Percentiles rank a stretch among this genome's conserved stretches.
phyloP scores from a whole-genome alignment of 805 yeast species.

The Dipodascus albidus region DNA sequence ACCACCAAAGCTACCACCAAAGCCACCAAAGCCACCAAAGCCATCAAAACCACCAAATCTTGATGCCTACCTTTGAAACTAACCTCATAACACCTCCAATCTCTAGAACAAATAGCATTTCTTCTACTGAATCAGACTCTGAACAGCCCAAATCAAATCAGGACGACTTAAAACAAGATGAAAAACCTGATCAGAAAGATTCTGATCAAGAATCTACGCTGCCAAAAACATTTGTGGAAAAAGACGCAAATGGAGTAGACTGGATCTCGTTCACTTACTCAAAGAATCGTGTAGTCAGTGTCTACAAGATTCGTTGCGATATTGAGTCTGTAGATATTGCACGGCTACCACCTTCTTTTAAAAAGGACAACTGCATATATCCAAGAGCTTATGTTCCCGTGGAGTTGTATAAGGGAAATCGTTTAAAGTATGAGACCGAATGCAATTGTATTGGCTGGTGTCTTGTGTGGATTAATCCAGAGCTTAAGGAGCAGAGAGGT shows the following conservation, averaged over 20 bases:
- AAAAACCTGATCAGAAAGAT: too few relatives aligned
- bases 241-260: slow-evolving; percentile 18
- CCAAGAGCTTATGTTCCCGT: slow-evolving; percentile 36
- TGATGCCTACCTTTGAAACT: too few relatives aligned
- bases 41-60: too few relatives aligned
- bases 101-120: not conserved
- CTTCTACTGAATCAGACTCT: not conserved
- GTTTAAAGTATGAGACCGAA: slow-evolving; percentile 34
- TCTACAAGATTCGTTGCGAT: slow-evolving; percentile 26
- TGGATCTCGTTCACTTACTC: slow-evolving; percentile 27
- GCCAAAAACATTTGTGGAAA: slow-evolving; percentile 9
- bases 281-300: slow-evolving; percentile 19
- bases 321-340: slow-evolving; percentile 19
- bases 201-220: not conserved
- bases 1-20: too few relatives aligned
- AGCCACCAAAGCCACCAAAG: too few relatives aligned
- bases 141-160: too few relatives aligned
- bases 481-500: slow-evolving; percentile 34
- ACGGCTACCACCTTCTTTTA: slow-evolving; percentile 24
- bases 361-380: slow-evolving; percentile 34
- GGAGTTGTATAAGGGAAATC: slow-evolving; percentile 33
- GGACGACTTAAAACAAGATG: too few relatives aligned
- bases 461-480: slow-evolving; percentile 32
- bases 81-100: not conserved
- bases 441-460: slow-evolving; percentile 42